Base-by-base conservation (phyloP, 1,139 yeast genomes). In the Geotrichum reessii region DNA sequence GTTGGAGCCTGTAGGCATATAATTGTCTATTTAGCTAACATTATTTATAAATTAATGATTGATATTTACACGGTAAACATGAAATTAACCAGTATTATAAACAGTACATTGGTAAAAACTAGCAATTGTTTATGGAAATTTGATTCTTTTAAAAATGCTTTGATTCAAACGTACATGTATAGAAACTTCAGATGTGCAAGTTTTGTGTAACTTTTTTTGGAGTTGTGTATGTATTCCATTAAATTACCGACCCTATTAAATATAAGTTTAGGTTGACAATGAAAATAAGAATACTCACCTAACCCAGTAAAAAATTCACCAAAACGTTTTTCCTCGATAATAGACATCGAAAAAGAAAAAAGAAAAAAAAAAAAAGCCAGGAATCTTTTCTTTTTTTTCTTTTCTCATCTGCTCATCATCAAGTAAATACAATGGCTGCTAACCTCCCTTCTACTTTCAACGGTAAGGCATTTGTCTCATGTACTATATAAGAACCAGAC, bases 1-100 rank as follows among this genome's bases (percentile, higher is more conserved):
- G 25, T 60, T 73, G 40, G 88, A 84, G 63, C 78, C 59, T 8
- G 28, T 46, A 7, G 48, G 48, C 21, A 31, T 31, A 9, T 31
- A 14, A 31, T 5, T 6, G n/a, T 31, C 40, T 31, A 31, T 9
- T 14, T 9, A 31, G 40, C 40, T 31, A 11, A 31, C n/a, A 5
- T 6, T 31, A 31, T 31, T 31, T 31, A 31, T 31, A 31, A 11
- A 31, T 31, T 31, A 31, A 31, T 31, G 40, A 31, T 31, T 31
- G 40, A 31, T 11, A 9, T 31, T 11, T 31, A 14, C 11, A 9
- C n/a, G 40, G n/a, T n/a, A n/a, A n/a, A n/a, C n/a, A n/a, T n/a
- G n/a, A n/a, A n/a, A n/a, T n/a, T n/a, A n/a, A n/a, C n/a, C n/a
- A n/a, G n/a, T n/a, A n/a, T n/a, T n/a, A n/a, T n/a, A n/a, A n/a